phyloP scores from a whole-genome alignment of 805 yeast species.

The Naumovozyma baii region DNA sequence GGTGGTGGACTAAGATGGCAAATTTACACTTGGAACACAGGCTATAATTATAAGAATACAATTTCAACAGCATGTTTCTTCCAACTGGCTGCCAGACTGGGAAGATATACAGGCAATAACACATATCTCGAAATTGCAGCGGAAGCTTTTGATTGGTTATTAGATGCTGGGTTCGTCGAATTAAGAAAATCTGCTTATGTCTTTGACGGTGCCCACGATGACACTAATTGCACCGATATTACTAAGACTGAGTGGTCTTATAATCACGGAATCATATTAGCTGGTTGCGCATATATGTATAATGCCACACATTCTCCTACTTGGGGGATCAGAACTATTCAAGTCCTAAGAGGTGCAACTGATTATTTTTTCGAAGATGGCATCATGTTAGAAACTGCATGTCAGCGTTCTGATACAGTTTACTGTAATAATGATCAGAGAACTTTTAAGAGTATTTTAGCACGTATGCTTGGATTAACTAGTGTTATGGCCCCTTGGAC shows the following conservation, averaged over 20 bases:
- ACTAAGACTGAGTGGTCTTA: slow-evolving; percentile 54
- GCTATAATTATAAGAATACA: slow-evolving; percentile 54
- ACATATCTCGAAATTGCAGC: slow-evolving; percentile 45
- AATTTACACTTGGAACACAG: slow-evolving; percentile 49
- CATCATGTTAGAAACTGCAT: slow-evolving; percentile 53
- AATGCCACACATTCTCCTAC: slow-evolving; percentile 41
- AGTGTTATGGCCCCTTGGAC: slow-evolving; percentile 45
- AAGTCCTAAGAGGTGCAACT: slow-evolving; percentile 37
- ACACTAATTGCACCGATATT: slow-evolving; percentile 50
- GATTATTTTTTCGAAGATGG: slow-evolving; percentile 41
- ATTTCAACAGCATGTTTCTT: slow-evolving; percentile 58
- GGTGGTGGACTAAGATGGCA: slow-evolving; percentile 67
- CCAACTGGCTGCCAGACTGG: slow-evolving; percentile 54
- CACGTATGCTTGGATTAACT: slow-evolving; percentile 54
- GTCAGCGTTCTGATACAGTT: slow-evolving; percentile 34
- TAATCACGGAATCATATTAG: slow-evolving; percentile 55
- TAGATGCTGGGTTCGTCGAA: slow-evolving; percentile 37
- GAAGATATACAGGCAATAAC: slow-evolving; percentile 44
- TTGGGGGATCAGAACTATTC: slow-evolving; percentile 42
- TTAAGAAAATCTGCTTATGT: slow-evolving; percentile 44
- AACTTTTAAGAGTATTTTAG: slow-evolving; percentile 59
- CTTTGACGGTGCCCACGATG: slow-evolving; percentile 60
- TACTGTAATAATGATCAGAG: slow-evolving; percentile 69
- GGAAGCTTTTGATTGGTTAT: slow-evolving; percentile 51
- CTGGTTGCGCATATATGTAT: slow-evolving; percentile 67